These are phyloP conservation scores for Beauveria varroae DNA, from an alignment of 2,329 filamentous ascomycete genomes.

Conservation along the genomic window DNA sequence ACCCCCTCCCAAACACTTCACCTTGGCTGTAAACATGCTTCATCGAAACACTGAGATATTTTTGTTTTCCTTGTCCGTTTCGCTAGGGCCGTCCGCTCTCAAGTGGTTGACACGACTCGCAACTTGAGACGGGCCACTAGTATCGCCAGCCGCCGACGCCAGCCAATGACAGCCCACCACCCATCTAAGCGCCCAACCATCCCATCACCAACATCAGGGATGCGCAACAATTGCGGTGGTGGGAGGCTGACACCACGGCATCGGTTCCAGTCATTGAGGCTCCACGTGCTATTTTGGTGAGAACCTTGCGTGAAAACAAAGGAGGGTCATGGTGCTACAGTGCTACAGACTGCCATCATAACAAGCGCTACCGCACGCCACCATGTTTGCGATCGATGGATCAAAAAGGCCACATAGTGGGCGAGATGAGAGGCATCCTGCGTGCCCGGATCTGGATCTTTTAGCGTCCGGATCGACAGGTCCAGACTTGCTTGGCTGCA, in stretches of 20 bases:
- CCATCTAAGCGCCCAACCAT: constrained; percentile 2
- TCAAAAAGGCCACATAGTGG: constrained; percentile 19
- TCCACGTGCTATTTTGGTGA: background rate
- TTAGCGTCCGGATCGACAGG: constrained; percentile 6
- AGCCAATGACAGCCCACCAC: constrained; percentile 18
- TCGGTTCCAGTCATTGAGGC: background rate
- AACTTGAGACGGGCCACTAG: constrained; percentile 15
- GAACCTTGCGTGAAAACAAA: background rate
- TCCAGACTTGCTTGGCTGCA: constrained; percentile 5
- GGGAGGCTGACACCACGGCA: background rate
- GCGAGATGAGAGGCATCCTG: constrained; percentile 20
- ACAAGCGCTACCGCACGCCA: background rate
- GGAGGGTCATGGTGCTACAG: background rate
- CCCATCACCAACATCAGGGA: background rate
- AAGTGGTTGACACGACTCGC: background rate
- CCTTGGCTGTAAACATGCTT: no score
- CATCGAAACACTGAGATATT: background rate
- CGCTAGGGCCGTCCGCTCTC: background rate
- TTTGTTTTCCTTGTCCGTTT: background rate
- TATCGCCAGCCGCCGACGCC: constrained; percentile 17
- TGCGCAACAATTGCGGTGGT: background rate
- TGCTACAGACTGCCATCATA: no score
- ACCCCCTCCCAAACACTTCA: no score
- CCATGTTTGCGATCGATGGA: background rate
- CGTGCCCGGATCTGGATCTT: constrained; percentile 2